phyloP scores from a whole-genome alignment of 2,329 filamentous ascomycete species.

The Metarhizium anisopliae region DNA sequence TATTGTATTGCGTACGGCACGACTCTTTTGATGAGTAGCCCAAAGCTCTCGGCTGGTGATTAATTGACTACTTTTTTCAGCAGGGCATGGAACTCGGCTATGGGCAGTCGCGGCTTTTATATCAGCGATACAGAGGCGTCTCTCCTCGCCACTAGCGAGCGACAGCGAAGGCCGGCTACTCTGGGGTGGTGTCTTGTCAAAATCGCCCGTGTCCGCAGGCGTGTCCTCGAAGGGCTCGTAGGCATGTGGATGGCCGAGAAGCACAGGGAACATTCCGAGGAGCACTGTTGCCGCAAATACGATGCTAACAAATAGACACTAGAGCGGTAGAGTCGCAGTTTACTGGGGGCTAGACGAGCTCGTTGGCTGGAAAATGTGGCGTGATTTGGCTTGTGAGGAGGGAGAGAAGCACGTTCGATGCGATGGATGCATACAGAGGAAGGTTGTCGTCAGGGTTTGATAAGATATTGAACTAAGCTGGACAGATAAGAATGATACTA shows the following conservation, averaged over 20 bases:
- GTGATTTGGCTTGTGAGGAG: not conserved
- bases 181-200: slow-evolving; percentile 24
- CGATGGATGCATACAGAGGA: not conserved
- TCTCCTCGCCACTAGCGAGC: slow-evolving; percentile 4
- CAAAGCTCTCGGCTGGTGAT: not conserved
- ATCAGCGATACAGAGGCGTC: not conserved
- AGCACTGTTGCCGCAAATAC: not conserved
- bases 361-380: not conserved
- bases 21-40: slow-evolving; percentile 1
- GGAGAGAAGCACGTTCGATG: not conserved
- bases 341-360: not conserved
- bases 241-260: slow-evolving; percentile 15
- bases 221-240: slow-evolving; percentile 10
- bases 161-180: slow-evolving; percentile 20
- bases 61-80: not conserved
- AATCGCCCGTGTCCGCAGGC: slow-evolving; percentile 16
- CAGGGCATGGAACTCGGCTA: not conserved
- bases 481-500: not conserved
- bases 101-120: not conserved
- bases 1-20: not conserved
- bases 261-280: slow-evolving; percentile 9
- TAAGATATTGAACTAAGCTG: not conserved
- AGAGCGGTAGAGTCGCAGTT: not conserved
- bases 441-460: not conserved
- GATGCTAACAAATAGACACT: not conserved